A percentile compares a stretch with the other conserved stretches of the same genome.
phyloP scores from a whole-genome alignment of 371 early-diverging fungal genomes.

The Umbelopsis sp. region DNA sequence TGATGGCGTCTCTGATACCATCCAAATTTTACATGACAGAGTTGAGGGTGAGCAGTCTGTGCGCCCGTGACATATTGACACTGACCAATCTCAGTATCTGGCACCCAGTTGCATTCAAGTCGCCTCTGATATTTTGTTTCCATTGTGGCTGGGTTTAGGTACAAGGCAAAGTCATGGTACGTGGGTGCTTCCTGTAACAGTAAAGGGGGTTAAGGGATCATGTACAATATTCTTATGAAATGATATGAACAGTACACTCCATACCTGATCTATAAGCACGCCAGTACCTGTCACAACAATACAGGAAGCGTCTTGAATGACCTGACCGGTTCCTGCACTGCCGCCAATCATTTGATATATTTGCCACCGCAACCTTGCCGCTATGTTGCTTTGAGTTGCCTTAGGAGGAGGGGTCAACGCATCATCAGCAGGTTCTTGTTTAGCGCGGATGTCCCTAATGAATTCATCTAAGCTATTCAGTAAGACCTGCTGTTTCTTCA shows the following conservation, averaged over 20 bases:
- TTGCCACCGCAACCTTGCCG: constrained; percentile 5
- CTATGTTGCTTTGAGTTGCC: background rate
- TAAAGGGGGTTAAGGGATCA: background rate
- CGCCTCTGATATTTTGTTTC: background rate
- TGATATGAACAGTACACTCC: background rate
- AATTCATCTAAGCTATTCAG: background rate
- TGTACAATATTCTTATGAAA: background rate
- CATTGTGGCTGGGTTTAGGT: background rate
- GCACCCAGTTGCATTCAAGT: background rate
- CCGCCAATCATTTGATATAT: constrained; percentile 6
- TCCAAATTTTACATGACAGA: background rate
- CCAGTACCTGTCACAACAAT: background rate
- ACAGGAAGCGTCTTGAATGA: background rate
- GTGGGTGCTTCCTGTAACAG: background rate
- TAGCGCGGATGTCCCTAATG: background rate
- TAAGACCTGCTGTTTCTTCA: background rate
- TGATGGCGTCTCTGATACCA: constrained; percentile 17
- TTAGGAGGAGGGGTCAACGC: background rate
- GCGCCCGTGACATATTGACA: constrained; percentile 3
- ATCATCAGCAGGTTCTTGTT: background rate
- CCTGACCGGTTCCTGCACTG: constrained; percentile 2
- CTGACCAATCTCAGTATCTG: constrained; percentile 1
- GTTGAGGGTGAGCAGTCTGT: background rate
- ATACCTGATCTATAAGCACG: constrained; percentile 8
- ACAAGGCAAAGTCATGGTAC: constrained; percentile 5